phyloP scores from a whole-genome alignment of 345 rosid genomes.

The Odontarrhena argentea region DNA sequence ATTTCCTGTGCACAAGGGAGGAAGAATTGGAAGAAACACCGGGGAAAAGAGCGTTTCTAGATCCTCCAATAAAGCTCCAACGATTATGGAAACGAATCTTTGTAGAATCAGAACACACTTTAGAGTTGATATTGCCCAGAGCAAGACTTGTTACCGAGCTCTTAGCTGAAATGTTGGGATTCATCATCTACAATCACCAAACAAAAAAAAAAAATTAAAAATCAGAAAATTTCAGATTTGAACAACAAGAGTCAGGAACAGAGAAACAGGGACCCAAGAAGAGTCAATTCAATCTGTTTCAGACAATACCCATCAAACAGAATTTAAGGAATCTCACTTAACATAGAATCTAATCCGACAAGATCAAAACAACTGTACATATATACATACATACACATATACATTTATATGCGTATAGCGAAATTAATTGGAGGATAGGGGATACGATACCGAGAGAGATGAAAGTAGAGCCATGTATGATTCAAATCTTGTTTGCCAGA shows the following conservation, averaged over 20 bases:
- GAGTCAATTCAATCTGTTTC: background rate
- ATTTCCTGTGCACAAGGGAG: slow-evolving; percentile 36
- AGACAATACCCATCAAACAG: slow-evolving; percentile 13
- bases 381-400: slow-evolving; percentile 18
- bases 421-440: background rate
- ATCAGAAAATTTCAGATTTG: background rate
- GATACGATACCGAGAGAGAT: slow-evolving; percentile 26
- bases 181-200: slow-evolving; percentile 32
- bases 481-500: slow-evolving; percentile 30
- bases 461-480: slow-evolving; percentile 52
- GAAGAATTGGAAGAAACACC: slow-evolving; percentile 26
- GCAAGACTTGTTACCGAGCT: slow-evolving; percentile 36
- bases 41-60: slow-evolving; percentile 46
- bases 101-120: slow-evolving; percentile 36
- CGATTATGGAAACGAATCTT: slow-evolving; percentile 34
- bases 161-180: slow-evolving; percentile 33
- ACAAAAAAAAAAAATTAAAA: background rate
- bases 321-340: slow-evolving; percentile 19
- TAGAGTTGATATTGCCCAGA: slow-evolving; percentile 30
- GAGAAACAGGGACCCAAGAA: slow-evolving; percentile 8
- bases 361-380: slow-evolving; percentile 20
- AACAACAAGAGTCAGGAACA: slow-evolving; percentile 19
- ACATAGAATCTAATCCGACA: slow-evolving; percentile 17
- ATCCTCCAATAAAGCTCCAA: slow-evolving; percentile 70
- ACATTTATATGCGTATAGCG: background rate